phyloP scores from a whole-genome alignment of 345 rosid genomes.

The Dipteronia sinensis region DNA sequence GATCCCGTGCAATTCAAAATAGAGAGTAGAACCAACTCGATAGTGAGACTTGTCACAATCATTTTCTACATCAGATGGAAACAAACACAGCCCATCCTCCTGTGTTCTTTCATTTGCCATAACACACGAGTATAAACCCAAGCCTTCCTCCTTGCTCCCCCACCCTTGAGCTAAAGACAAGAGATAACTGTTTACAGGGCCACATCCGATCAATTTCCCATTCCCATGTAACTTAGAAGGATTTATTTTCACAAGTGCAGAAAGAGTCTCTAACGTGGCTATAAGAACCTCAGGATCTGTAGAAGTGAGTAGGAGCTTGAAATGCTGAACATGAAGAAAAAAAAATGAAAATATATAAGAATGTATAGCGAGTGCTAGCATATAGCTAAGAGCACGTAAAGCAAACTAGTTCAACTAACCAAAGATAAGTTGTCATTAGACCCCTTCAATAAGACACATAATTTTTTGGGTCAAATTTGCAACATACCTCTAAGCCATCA shows the following conservation, averaged over 20 bases:
- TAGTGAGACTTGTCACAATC: conserved; percentile 61
- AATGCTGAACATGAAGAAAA: conserved; percentile 58
- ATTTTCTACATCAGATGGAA: conserved; percentile 71
- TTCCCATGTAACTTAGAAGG: conserved; percentile 87
- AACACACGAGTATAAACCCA: conserved; percentile 89
- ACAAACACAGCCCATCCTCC: conserved; percentile 80
- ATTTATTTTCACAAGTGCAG: conserved; percentile 85
- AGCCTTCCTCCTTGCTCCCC: conserved; percentile 99
- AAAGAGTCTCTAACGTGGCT: conserved; percentile 83
- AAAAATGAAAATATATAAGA: conserved; percentile 26
- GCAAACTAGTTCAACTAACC: conserved; percentile 5
- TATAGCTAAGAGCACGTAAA: neutral
- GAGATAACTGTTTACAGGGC: conserved; percentile 76
- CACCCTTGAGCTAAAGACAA: conserved; percentile 95
- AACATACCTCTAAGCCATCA: conserved; percentile 87
- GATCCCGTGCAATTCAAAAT: conserved; percentile 81
- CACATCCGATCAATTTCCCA: conserved; percentile 87
- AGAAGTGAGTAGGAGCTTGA: conserved; percentile 87
- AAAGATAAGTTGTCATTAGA: neutral
- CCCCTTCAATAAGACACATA: neutral
- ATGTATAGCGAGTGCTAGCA: neutral
- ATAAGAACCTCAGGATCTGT: conserved; percentile 94
- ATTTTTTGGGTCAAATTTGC: neutral
- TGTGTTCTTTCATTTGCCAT: conserved; percentile 83
- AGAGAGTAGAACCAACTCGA: conserved; percentile 80